Percentiles rank a stretch among this genome's conserved stretches.
Evolutionary conservation across 306 rosid species (phyloP).

Genomic region (Quercus parvula): DNA sequence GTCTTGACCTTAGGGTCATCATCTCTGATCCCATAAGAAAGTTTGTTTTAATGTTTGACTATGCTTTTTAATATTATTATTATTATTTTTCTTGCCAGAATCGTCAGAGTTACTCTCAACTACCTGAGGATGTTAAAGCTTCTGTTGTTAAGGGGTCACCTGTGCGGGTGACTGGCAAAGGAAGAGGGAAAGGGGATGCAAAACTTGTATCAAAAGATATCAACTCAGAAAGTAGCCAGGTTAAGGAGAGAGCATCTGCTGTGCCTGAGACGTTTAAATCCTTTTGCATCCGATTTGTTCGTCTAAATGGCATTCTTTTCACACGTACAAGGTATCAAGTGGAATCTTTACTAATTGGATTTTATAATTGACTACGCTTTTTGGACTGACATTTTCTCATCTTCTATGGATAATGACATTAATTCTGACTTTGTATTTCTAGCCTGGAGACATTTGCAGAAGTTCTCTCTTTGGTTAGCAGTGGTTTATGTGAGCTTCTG

Average conservation of each 20-base stretch:
- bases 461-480: constrained; percentile 62
- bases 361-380: not conserved
- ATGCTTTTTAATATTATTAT: constrained; percentile 1
- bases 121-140: constrained; percentile 56
- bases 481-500: constrained; percentile 58
- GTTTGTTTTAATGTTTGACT: not conserved
- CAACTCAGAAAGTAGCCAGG: constrained; percentile 32
- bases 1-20: not conserved
- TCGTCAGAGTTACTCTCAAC: constrained; percentile 79
- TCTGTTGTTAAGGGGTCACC: constrained; percentile 54
- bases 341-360: not conserved
- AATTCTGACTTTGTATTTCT: constrained; percentile 4
- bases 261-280: constrained; percentile 50
- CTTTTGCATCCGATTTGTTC: constrained; percentile 73
- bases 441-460: constrained; percentile 89
- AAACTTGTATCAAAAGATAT: constrained; percentile 45
- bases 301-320: constrained; percentile 91
- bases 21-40: not conserved
- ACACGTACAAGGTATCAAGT: constrained; percentile 77
- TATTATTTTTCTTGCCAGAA: constrained; percentile 50
- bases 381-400: constrained; percentile 15
- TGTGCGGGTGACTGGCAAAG: constrained; percentile 49
- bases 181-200: constrained; percentile 61
- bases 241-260: constrained; percentile 45
- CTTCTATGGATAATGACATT: not conserved